Base-by-base conservation (phyloP, 164 flowering plant species). In the Tetracentron sinense region DNA sequence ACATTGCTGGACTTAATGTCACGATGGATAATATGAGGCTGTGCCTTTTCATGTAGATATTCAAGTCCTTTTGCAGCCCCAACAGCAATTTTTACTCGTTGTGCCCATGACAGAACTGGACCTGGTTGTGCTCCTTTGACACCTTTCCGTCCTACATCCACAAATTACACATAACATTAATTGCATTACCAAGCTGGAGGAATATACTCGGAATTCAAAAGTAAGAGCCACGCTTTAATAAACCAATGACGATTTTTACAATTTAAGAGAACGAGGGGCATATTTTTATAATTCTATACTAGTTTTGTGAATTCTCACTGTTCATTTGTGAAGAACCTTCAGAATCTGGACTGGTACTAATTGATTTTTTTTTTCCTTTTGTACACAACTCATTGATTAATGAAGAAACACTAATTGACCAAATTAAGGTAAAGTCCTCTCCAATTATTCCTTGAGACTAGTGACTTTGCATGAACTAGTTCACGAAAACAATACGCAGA, bases 41-140 rank as follows among this genome's bases (percentile, higher is more conserved):
- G 75, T 22, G 91, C 86, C 72, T 85, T 88, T 67, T 88, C 97
- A 73, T 91, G 96, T 58, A 91, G 73, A 69, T 85, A 88, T 65
- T 88, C 97, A 21, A 88, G 90, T 56, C 97, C 97, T 76, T 73
- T 87, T 30, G 97, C 91, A 8, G 93, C 89, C 15, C 95, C 95
- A 47, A 90, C 87, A 69, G 95, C 95, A 76, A 90, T 90, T 73
- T 87, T 88, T 17, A 90, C 97, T 63, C 95, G 76, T 64, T 86
- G 95, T 26, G 82, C 69, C 97, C 97, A 91, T 68, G 93, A 80
- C 29, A 91, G 75, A 69, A 85, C 85, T 20, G 87, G 86, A 72
- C 91, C 96, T 23, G 90, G 96, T 63, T 85, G 85, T 47, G 97
- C 86, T 60, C 92, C 97, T 78, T 85, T 87, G 14, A 85, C 89